phyloP scores from a whole-genome alignment of 2,329 filamentous ascomycete genomes.

The Intubia oerlemansii region DNA sequence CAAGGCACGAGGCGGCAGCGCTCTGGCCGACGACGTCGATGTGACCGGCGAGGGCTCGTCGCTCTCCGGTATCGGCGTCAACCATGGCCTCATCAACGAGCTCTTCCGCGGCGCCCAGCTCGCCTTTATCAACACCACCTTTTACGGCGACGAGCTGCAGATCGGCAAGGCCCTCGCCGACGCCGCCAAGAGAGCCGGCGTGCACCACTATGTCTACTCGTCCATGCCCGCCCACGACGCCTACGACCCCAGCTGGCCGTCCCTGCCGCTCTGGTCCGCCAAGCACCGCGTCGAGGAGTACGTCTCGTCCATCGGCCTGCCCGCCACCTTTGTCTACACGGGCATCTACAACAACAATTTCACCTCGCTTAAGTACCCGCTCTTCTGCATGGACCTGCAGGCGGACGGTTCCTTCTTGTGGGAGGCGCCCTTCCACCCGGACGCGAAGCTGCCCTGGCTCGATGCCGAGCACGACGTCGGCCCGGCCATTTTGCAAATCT shows the following conservation, averaged over 20 bases:
- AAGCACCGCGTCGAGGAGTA: slow-evolving; percentile 92
- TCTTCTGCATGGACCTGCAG: slow-evolving; percentile 88
- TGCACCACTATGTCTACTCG: slow-evolving; percentile 88
- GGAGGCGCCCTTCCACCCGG: slow-evolving; percentile 83
- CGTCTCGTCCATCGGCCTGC: slow-evolving; percentile 59
- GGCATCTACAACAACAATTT: slow-evolving; percentile 99
- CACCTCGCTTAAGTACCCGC: slow-evolving; percentile 72
- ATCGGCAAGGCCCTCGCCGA: slow-evolving; percentile 80
- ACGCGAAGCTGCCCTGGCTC: slow-evolving; percentile 79
- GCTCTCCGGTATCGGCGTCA: slow-evolving; percentile 44
- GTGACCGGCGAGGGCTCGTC: slow-evolving; percentile 44
- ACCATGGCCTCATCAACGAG: slow-evolving; percentile 48
- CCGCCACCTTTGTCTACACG: slow-evolving; percentile 83
- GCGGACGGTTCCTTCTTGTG: slow-evolving; percentile 72
- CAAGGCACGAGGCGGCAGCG: slow-evolving; percentile 12
- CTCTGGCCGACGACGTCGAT: slow-evolving; percentile 25
- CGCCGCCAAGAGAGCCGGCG: slow-evolving; percentile 62
- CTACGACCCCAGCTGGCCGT: slow-evolving; percentile 57
- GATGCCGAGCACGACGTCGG: slow-evolving; percentile 94
- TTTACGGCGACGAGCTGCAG: slow-evolving; percentile 82
- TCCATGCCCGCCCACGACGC: slow-evolving; percentile 90
- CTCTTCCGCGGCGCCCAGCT: slow-evolving; percentile 70
- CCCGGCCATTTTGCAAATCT: slow-evolving; percentile 75
- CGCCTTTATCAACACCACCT: slow-evolving; percentile 95
- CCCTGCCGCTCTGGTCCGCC: slow-evolving; percentile 72